Percentiles rank a stretch among this genome's conserved stretches.
Conservation (phyloP, 179 eudicot species). For the Silene noctiflora region DNA sequence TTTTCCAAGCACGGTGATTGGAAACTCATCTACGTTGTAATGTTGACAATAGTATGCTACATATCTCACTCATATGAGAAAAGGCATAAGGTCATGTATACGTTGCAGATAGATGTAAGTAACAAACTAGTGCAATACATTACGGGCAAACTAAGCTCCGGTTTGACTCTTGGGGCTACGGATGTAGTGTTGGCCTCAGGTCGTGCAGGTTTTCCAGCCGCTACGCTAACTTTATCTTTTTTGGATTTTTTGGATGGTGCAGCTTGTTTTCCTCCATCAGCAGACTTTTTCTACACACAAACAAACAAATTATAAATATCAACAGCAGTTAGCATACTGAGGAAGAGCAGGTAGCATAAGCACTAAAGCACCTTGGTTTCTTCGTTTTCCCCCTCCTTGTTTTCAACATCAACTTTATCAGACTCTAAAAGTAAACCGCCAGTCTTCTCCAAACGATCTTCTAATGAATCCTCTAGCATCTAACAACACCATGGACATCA, state of each 20-base stretch:
- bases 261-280: slow-evolving; percentile 90
- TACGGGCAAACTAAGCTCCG: slow-evolving; percentile 82
- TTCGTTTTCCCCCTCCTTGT: slow-evolving; percentile 80
- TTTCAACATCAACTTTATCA: slow-evolving; percentile 79
- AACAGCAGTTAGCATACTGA: background rate
- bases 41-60: background rate
- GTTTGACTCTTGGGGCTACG: slow-evolving; percentile 81
- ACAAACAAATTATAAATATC: slow-evolving; percentile 18
- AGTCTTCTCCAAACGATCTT: slow-evolving; percentile 79
- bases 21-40: background rate
- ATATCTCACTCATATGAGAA: background rate
- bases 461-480: slow-evolving; percentile 91
- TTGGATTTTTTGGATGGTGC: slow-evolving; percentile 67
- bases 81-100: background rate
- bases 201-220: slow-evolving; percentile 64
- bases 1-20: background rate
- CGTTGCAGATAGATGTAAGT: slow-evolving; percentile 8
- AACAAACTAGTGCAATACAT: slow-evolving; percentile 47
- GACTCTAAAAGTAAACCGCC: slow-evolving; percentile 65
- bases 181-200: slow-evolving; percentile 49
- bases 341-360: background rate
- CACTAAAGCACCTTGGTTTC: slow-evolving; percentile 59
- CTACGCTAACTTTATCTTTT: slow-evolving; percentile 74
- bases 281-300: slow-evolving; percentile 58
- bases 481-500: slow-evolving; percentile 26